Conservation (phyloP, 1,139 yeast genomes). For the Candida tetrigidarum region DNA sequence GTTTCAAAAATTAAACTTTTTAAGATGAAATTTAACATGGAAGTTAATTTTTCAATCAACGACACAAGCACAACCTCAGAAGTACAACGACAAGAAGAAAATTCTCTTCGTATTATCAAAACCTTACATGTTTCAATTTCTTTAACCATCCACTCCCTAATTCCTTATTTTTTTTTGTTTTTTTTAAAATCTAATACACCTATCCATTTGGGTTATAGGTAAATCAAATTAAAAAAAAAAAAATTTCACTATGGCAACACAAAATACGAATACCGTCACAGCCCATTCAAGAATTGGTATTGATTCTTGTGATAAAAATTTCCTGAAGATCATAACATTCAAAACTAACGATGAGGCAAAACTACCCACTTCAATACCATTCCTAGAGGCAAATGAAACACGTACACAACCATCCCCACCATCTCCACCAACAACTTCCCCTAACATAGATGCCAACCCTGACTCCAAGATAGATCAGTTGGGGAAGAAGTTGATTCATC, state of each 20-base stretch:
- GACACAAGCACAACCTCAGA: background rate
- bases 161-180: background rate
- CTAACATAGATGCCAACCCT: background rate
- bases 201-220: background rate
- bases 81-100: background rate
- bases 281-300: background rate
- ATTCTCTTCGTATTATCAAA: background rate
- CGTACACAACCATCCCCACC: background rate
- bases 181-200: background rate
- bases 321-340: conserved; percentile 10
- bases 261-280: background rate
- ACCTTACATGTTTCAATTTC: background rate
- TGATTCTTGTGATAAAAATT: conserved; percentile 9
- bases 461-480: conserved; percentile 8
- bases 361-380: conserved; percentile 11
- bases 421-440: background rate
- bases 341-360: conserved; percentile 4
- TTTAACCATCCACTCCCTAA: background rate
- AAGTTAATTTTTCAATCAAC: conserved; percentile 5
- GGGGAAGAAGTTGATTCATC: conserved; percentile 10
- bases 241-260: background rate
- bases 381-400: conserved; percentile 3
- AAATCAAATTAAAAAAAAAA: too few species aligned
- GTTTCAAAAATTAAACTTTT: background rate
- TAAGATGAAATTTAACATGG: conserved; percentile 8